These are phyloP conservation scores for Pyrenochaeta sp. DNA, from an alignment of 2,329 filamentous ascomycete species.

Conservation along the genomic window DNA sequence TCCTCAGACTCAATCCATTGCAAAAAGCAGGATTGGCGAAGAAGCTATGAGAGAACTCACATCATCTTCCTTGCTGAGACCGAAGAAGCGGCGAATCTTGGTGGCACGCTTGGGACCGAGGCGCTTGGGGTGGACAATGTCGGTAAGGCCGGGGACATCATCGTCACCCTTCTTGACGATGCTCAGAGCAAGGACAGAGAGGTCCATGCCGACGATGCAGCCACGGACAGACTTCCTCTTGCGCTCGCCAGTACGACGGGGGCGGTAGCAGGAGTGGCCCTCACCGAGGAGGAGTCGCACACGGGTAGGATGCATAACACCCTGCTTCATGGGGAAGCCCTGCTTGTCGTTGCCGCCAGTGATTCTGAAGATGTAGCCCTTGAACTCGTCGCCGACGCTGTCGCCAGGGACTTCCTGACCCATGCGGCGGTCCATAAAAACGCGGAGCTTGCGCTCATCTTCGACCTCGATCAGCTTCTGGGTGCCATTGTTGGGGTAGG, in stretches of 20 bases:
- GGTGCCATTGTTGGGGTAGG: slow-evolving; percentile 98
- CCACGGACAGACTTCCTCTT: slow-evolving; percentile 99
- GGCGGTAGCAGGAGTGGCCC: slow-evolving; percentile 99
- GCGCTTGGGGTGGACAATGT: slow-evolving; percentile 98
- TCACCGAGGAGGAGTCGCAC: slow-evolving; percentile 95
- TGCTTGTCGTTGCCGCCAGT: slow-evolving; percentile 99
- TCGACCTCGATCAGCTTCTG: slow-evolving; percentile 99
- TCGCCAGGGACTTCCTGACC: slow-evolving; percentile 92
- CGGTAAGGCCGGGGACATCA: slow-evolving; percentile 95
- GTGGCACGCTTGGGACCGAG: slow-evolving; percentile 99
- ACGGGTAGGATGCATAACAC: slow-evolving; percentile 98
- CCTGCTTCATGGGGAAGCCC: slow-evolving; percentile 99
- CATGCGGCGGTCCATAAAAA: slow-evolving; percentile 99
- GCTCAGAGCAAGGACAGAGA: slow-evolving; percentile 91
- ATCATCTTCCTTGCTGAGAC: slow-evolving; percentile 99
- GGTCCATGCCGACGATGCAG: slow-evolving; percentile 96
- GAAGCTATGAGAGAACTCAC: slow-evolving; percentile 79
- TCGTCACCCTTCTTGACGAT: slow-evolving; percentile 98
- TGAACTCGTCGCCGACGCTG: slow-evolving; percentile 98
- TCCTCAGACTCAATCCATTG: slow-evolving; percentile 59
- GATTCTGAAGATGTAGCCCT: slow-evolving; percentile 99
- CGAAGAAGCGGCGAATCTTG: slow-evolving; percentile 99
- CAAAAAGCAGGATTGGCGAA: slow-evolving; percentile 65
- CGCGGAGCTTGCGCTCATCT: slow-evolving; percentile 98
- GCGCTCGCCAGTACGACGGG: slow-evolving; percentile 96